A percentile compares a stretch with the other conserved stretches of the same genome.
phyloP scores from a whole-genome alignment of 805 yeast species.

The Wickerhamomyces alni region DNA sequence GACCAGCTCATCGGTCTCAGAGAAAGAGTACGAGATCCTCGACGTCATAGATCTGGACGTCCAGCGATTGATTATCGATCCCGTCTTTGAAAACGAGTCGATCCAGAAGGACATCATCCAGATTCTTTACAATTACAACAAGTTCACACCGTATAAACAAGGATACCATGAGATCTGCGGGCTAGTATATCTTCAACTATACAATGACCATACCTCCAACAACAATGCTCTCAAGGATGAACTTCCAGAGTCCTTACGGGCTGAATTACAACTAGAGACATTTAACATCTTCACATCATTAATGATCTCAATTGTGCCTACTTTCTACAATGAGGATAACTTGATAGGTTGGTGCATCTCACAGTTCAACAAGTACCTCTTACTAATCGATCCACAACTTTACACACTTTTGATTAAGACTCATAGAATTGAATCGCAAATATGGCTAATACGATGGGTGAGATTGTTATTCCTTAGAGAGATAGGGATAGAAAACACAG shows the following conservation, averaged over 20 bases:
- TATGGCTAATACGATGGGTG: conserved; percentile 47
- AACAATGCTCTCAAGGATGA: not conserved
- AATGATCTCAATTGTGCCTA: conserved; percentile 35
- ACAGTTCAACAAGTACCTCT: conserved; percentile 34
- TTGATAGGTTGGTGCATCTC: conserved; percentile 37
- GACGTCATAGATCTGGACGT: conserved; percentile 23
- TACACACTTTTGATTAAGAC: conserved; percentile 39
- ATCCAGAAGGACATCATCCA: conserved; percentile 16
- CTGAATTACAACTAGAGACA: conserved; percentile 26
- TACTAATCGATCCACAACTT: conserved; percentile 41
- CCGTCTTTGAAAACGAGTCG: conserved; percentile 12
- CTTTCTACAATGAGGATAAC: conserved; percentile 36
- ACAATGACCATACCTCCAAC: conserved; percentile 26
- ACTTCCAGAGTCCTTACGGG: not conserved
- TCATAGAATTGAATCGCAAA: conserved; percentile 40
- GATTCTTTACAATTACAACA: conserved; percentile 21
- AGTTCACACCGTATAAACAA: conserved; percentile 34
- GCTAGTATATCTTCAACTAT: conserved; percentile 35
- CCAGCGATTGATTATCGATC: conserved; percentile 21
- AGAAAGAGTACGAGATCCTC: conserved; percentile 8
- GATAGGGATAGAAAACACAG: conserved; percentile 31
- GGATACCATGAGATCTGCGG: conserved; percentile 50
- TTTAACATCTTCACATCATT: conserved; percentile 41
- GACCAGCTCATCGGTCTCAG: not conserved
- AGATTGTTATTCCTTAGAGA: conserved; percentile 41